phyloP scores from a whole-genome alignment of 2,329 filamentous ascomycete genomes.

The Dryadomyces quercus-mongolicae region DNA sequence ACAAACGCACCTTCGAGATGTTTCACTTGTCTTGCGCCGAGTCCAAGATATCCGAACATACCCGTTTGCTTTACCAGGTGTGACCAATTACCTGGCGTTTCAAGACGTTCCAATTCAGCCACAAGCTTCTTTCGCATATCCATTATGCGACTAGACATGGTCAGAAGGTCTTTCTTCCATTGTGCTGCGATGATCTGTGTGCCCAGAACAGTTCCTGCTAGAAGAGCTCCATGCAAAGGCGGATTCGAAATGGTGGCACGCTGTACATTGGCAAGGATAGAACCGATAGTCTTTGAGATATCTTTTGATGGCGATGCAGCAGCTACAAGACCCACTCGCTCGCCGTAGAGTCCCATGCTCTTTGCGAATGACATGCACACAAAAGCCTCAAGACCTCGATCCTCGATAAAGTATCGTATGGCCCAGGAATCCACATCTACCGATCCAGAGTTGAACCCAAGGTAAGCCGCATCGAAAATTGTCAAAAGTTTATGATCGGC shows the following conservation, averaged over 20 bases:
- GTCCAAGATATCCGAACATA: conserved; percentile 92
- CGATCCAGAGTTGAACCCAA: conserved; percentile 90
- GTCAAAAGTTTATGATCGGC: conserved; percentile 75
- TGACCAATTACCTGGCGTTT: conserved; percentile 86
- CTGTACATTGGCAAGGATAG: conserved; percentile 88
- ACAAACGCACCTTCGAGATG: conserved; percentile 34
- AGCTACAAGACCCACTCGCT: conserved; percentile 93
- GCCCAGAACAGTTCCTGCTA: conserved; percentile 73
- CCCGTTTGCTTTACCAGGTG: conserved; percentile 98
- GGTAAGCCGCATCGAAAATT: conserved; percentile 97
- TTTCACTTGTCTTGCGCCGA: conserved; percentile 59
- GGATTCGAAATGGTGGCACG: conserved; percentile 95
- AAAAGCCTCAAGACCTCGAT: conserved; percentile 68
- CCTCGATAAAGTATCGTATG: conserved; percentile 81
- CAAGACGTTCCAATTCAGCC: conserved; percentile 62
- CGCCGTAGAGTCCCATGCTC: conserved; percentile 93
- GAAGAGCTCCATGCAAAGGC: conserved; percentile 81
- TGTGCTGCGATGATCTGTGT: conserved; percentile 66
- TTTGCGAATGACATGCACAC: conserved; percentile 93
- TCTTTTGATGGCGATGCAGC: conserved; percentile 66
- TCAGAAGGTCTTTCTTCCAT: conserved; percentile 83
- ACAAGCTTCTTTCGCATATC: conserved; percentile 74
- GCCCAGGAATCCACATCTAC: conserved; percentile 75
- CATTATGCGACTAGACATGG: conserved; percentile 91
- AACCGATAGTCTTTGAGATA: conserved; percentile 54